These are phyloP conservation scores for Coemansia sp. DNA, from an alignment of 192 early-diverging fungal species.

Conservation along the genomic window DNA sequence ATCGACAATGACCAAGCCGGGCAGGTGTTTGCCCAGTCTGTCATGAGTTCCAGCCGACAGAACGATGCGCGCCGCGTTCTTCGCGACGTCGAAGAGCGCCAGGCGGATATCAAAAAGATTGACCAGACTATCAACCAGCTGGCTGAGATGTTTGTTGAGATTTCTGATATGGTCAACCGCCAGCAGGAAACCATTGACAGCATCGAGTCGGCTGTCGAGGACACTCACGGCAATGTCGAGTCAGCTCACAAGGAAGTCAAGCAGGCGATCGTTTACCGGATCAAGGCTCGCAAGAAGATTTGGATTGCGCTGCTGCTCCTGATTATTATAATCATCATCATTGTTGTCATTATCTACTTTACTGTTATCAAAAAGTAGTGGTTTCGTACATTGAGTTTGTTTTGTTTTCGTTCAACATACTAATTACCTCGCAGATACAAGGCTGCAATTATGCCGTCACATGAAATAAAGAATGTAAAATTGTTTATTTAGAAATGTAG, in stretches of 20 bases:
- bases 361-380: conserved; percentile 50
- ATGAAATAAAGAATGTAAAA: background rate
- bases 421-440: background rate
- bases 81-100: conserved; percentile 51
- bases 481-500: conserved; percentile 1
- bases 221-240: conserved; percentile 43
- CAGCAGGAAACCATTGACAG: conserved; percentile 56
- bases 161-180: conserved; percentile 52
- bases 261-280: conserved; percentile 49
- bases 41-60: conserved; percentile 35
- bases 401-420: background rate
- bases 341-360: conserved; percentile 58
- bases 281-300: conserved; percentile 54
- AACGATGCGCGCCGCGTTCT: conserved; percentile 47
- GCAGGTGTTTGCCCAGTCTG: conserved; percentile 53
- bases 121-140: conserved; percentile 50
- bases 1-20: conserved; percentile 52
- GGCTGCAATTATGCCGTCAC: background rate
- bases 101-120: conserved; percentile 53
- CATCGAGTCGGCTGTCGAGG: conserved; percentile 49
- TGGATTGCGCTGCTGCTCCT: conserved; percentile 49
- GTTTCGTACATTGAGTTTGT: background rate
- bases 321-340: conserved; percentile 51
- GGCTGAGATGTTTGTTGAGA: conserved; percentile 50
- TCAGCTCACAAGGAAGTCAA: conserved; percentile 46